Evolutionary conservation across 208 protist genomes (phyloP), one percentile per base, ranked within the genome.

Genomic region (Leishmania major): DNA sequence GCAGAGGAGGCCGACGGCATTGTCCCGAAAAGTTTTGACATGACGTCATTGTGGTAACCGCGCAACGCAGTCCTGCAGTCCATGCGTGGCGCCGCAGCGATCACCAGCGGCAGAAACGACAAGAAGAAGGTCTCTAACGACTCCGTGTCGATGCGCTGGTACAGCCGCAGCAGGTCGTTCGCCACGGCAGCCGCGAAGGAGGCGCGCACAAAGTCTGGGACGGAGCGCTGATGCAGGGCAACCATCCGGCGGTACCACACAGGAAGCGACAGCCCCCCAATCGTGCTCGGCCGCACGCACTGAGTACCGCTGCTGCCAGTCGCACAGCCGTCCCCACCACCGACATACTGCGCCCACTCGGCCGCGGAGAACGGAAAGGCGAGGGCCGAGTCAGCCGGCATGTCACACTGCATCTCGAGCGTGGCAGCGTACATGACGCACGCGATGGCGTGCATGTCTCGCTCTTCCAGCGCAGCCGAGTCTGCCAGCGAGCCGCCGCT

Each of bases 141-240:
- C 51, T 89, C 75, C 17, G 80, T 72, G 47, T 92, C 91, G 76
- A 85, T 79, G 64, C 82, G 77, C 53, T 86, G 84, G 80, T 90
- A 94, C 37, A 86, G 74, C 28, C 80, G 79, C 78, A 83, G 87
- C 28, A 94, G 53, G 40, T 92, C 91, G 37, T 43, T 77, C 19
- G 75, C 77, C 31, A 91, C 67, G 31, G 82, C 85, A 60, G 79
- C 64, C 0, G 49, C 62, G 28, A 89, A 83, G 8, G 81, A 73
- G 62, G 74, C 75, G 6, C 83, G 83, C 28, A 88, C 89, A 67
- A 85, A 85, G 1, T 64, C n/a, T 0, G 91, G 91, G 6, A 91
- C 70, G 57, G 78, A 70, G 13, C 74, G 75, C 62, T 90, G 88
- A 37, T 89, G 74, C 11, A 89, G 75, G 31, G 75, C 57, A 37